These are phyloP conservation scores for Penicillium sp. DNA, from an alignment of 2,329 filamentous ascomycete species.

Conservation along the genomic window DNA sequence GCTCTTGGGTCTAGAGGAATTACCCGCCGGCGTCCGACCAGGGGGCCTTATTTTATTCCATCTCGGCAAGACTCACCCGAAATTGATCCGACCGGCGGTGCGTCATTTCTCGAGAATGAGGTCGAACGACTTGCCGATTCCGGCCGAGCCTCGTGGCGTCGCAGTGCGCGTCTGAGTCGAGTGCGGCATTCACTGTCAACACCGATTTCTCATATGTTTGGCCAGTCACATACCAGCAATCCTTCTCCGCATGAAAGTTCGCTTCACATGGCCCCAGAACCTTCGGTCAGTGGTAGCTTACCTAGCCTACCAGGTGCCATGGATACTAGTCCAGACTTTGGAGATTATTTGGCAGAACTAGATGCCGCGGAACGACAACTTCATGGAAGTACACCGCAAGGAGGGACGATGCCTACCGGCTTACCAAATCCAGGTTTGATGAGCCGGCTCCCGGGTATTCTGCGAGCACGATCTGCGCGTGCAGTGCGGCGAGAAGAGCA, in stretches of 20 bases:
- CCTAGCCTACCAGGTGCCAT: slow-evolving; percentile 28
- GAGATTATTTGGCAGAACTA: slow-evolving; percentile 37
- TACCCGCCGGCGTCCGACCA: slow-evolving; percentile 36
- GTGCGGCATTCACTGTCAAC: slow-evolving; percentile 42
- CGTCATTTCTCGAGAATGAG: slow-evolving; percentile 25
- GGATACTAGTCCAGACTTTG: slow-evolving; percentile 40
- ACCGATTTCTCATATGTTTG: slow-evolving; percentile 43
- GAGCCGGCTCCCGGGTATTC: slow-evolving; percentile 38
- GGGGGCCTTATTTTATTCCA: slow-evolving; percentile 38
- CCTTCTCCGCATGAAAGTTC: slow-evolving; percentile 25
- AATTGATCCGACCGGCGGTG: slow-evolving; percentile 26
- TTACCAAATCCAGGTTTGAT: slow-evolving; percentile 29
- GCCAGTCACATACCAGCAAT: slow-evolving; percentile 29
- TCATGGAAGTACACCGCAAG: slow-evolving; percentile 25
- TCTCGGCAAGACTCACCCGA: slow-evolving; percentile 30
- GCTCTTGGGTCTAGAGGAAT: slow-evolving; percentile 38
- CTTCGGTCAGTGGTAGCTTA: slow-evolving; percentile 14
- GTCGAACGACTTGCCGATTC: slow-evolving; percentile 25
- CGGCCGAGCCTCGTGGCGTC: slow-evolving; percentile 35
- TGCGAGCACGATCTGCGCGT: slow-evolving; percentile 51
- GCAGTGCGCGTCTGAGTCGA: slow-evolving; percentile 38
- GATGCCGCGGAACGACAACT: slow-evolving; percentile 40
- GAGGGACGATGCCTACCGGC: slow-evolving; percentile 21
- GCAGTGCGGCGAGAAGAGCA: slow-evolving; percentile 54
- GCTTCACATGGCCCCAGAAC: slow-evolving; percentile 27